phyloP scores from a whole-genome alignment of 495 filamentous ascomycete genomes.

The Aspergillus hancockii region DNA sequence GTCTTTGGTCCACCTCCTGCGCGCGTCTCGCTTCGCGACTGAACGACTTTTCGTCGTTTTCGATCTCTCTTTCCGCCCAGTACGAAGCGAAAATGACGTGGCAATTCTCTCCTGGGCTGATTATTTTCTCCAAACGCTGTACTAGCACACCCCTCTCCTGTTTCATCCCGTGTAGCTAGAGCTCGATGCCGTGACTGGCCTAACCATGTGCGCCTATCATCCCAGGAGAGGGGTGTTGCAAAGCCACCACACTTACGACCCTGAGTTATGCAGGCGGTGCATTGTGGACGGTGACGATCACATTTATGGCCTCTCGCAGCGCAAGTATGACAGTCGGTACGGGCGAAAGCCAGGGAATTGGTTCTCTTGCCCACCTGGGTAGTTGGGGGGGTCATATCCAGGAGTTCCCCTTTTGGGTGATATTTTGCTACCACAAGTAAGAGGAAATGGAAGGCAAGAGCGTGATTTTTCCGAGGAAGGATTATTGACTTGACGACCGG shows the following conservation, averaged over 20 bases:
- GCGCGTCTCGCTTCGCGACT: background rate
- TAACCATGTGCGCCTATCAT: constrained; percentile 7
- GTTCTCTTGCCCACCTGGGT: constrained; percentile 19
- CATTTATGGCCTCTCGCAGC: constrained; percentile 13
- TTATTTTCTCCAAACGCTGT: background rate
- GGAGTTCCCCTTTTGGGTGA: background rate
- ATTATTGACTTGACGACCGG: too few species aligned
- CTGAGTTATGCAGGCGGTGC: constrained; percentile 12
- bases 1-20: too few species aligned
- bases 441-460: too few species aligned
- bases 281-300: constrained; percentile 19
- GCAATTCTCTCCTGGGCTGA: background rate
- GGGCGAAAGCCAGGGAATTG: constrained; percentile 23
- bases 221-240: constrained; percentile 8
- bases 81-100: background rate
- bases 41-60: background rate
- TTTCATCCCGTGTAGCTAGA: background rate
- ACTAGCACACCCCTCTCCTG: background rate
- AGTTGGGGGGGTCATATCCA: too few species aligned
- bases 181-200: too few species aligned
- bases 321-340: constrained; percentile 22
- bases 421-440: background rate
- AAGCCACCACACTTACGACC: constrained; percentile 12
- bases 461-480: too few species aligned
- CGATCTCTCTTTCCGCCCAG: constrained; percentile 3